A percentile compares a stretch with the other conserved stretches of the same genome.
Evolutionary conservation across 2,329 filamentous ascomycete species (phyloP).

Genomic region (Gnomoniopsis sp.): DNA sequence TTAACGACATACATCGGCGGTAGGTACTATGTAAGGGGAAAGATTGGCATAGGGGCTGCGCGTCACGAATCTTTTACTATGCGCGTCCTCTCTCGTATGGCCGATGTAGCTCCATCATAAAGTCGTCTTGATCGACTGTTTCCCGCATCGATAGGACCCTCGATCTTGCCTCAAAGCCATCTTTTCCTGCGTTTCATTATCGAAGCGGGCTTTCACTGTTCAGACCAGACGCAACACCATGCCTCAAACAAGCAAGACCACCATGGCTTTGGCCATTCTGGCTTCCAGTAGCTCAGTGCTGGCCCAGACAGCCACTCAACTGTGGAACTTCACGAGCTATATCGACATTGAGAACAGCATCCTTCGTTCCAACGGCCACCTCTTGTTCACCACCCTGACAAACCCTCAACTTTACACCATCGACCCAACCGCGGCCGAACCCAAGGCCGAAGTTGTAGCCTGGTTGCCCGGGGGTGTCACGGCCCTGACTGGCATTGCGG

Average conservation of each 20-base stretch:
- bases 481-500: conserved; percentile 5
- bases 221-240: not conserved
- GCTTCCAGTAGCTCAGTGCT: not conserved
- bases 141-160: not conserved
- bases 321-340: conserved; percentile 13
- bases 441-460: conserved; percentile 6
- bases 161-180: not conserved
- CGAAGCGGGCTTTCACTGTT: not conserved
- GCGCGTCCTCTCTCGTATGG: not conserved
- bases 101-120: not conserved
- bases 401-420: conserved; percentile 9
- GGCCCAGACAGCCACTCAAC: not conserved
- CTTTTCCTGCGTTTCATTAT: not conserved
- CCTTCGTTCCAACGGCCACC: conserved; percentile 9
- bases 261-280: not conserved
- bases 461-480: not conserved
- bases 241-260: not conserved
- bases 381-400: conserved; percentile 11
- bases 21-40: not conserved
- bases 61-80: not conserved
- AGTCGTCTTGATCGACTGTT: not conserved
- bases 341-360: conserved; percentile 12
- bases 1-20: not conserved
- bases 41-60: not conserved
- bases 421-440: conserved; percentile 1